These are phyloP conservation scores for Berkeleyomyces basicola DNA, from an alignment of 2,329 filamentous ascomycete species.

Conservation along the genomic window DNA sequence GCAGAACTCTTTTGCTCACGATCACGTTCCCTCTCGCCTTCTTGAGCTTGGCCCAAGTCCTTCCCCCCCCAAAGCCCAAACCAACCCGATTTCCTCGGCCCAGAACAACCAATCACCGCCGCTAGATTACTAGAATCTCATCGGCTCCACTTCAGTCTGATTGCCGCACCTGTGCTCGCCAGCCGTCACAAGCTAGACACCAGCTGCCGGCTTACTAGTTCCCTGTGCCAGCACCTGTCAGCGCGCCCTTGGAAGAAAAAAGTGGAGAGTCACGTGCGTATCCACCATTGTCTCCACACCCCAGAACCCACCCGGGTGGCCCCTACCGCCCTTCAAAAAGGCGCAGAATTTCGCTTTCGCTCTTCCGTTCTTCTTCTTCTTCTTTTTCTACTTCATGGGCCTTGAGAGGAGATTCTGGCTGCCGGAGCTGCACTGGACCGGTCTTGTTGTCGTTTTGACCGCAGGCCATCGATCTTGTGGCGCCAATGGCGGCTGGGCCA, in stretches of 20 bases:
- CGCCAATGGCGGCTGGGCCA: conserved; percentile 17
- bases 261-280: not conserved
- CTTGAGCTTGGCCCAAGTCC: conserved; percentile 13
- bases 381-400: conserved; percentile 21
- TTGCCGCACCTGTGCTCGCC: no score
- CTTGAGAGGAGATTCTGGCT: not conserved
- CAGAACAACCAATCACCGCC: conserved; percentile 11
- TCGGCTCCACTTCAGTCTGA: conserved; percentile 8
- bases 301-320: not conserved
- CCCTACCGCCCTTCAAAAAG: conserved; percentile 3
- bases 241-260: not conserved
- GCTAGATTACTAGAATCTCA: conserved; percentile 9
- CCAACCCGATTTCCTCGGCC: conserved; percentile 11
- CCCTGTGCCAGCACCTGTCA: not conserved
- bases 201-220: not conserved
- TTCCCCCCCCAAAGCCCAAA: not conserved
- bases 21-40: not conserved
- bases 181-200: not conserved
- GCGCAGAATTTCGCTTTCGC: conserved; percentile 3
- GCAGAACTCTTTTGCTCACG: not conserved
- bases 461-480: conserved; percentile 18
- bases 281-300: not conserved
- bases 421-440: conserved; percentile 12
- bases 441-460: conserved; percentile 16
- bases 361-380: conserved; percentile 15